Base-by-base conservation (phyloP, 2,329 filamentous ascomycete genomes). In the Tympanopsis confertula region DNA sequence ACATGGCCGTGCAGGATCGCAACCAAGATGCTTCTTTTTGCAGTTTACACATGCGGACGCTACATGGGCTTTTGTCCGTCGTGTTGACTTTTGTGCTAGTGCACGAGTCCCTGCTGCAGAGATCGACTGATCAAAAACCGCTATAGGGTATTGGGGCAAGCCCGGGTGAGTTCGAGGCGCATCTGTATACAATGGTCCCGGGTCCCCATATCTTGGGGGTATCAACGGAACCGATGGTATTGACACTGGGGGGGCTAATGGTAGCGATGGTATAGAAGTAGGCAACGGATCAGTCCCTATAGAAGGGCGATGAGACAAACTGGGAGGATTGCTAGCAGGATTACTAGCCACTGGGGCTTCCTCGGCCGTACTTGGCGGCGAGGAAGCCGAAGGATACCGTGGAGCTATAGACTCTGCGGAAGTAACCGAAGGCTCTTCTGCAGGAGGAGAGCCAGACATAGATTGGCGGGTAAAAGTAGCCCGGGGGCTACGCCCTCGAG, bases 31-130 rank as follows among this genome's bases (percentile, higher is more conserved):
- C 7, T 68, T 68, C 43, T 66, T 66, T 47, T 72, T 71, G 53
- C 69, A 73, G 44, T 73, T 71, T 45, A 71, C 59, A 47, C 69
- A 73, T 13, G 69, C 69, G 32, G 66, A 71, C 5, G 67, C 64
- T 20, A 71, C 68, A 48, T 72, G 68, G 19, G 66, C 63, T 43
- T 66, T 66, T 14, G 61, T 61, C 42, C 46, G 45, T 22, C 47
- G 43, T 7, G 30, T 33, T 15, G 12, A 7, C 17, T 33, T 33
- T 33, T 13, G 30, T 7, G 15, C 7, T 15, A 33, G 30, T 7
- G 7, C 15, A 12, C 30, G 10, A 10, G 30, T 10, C 12, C 7
- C 15, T 33, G 30, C 7, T 13, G 10, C 30, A 33, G 30, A 7
- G 12, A 15, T 12, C 15, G 30, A n/a, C n/a, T n/a, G n/a, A n/a